Conservation (phyloP, 371 early-diverging fungal genomes). For the Apophysomyces trapeziformis region DNA sequence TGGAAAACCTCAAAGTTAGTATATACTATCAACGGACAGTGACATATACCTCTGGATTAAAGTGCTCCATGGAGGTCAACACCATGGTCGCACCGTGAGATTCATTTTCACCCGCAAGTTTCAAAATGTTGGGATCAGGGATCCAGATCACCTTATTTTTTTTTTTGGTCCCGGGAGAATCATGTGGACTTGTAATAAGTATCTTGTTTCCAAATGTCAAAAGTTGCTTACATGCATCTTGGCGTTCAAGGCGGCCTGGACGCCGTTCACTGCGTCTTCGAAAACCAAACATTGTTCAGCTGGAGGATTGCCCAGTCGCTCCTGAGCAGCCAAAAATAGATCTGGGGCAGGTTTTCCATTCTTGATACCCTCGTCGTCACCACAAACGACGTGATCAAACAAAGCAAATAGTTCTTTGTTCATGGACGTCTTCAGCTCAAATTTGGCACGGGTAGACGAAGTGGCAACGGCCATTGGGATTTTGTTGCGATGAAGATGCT, state of each 20-base stretch:
- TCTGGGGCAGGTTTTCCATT: constrained; percentile 92
- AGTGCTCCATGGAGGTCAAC: constrained; percentile 66
- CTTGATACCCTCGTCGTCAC: constrained; percentile 81
- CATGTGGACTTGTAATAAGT: neutral
- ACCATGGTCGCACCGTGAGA: constrained; percentile 56
- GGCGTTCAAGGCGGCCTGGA: constrained; percentile 83
- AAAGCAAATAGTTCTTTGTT: constrained; percentile 76
- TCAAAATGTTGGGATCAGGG: constrained; percentile 69
- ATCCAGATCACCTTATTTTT: constrained; percentile 72
- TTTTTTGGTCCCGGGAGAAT: neutral
- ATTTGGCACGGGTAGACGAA: constrained; percentile 75
- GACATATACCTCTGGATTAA: constrained; percentile 60
- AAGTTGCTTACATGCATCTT: constrained; percentile 69
- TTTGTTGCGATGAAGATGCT: constrained; percentile 72
- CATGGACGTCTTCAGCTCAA: constrained; percentile 71
- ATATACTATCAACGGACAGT: neutral
- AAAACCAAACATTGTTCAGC: constrained; percentile 83
- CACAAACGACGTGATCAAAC: constrained; percentile 84
- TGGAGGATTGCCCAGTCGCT: constrained; percentile 51
- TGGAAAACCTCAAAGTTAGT: neutral
- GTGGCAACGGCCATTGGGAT: constrained; percentile 94
- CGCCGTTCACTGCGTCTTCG: constrained; percentile 89
- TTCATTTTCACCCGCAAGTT: constrained; percentile 29
- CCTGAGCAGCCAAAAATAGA: constrained; percentile 78
- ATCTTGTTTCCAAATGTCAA: neutral